Base-by-base conservation (phyloP, 148 eudicot genomes). In the Oxyria digyna region DNA sequence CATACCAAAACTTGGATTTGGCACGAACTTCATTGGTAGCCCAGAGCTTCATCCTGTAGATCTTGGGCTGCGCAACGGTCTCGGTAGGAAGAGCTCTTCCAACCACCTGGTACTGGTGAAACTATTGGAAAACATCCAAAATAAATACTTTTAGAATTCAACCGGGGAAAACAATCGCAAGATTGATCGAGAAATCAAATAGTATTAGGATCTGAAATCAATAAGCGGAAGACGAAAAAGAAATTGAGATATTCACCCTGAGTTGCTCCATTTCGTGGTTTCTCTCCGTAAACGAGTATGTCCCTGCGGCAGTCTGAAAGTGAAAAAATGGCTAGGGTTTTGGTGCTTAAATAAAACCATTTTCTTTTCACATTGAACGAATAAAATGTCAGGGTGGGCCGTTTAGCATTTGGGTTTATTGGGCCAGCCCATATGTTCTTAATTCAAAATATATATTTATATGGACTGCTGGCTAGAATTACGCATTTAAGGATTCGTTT, bases 31-130 rank as follows among this genome's bases (percentile, higher is more conserved):
- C 96, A 75, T 91, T 91, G 32, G 92, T 89, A 24, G 91, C 93
- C 96, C 97, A 91, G 0, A 91, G 86, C 83, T 92, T 92, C 97
- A 92, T 92, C 21, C 97, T 75, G 74, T 84, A 92, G 77, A 92
- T 92, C 84, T 89, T 92, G 17, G 97, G 97, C 2, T 82, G 84
- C 74, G 79, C 84, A 71, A 84, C 96, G 0, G 68, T 77, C 70
- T 85, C 96, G 55, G 96, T 76, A 3, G 97, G 96, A 14, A 92
- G 79, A 79, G 80, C 94, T 73, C 97, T 81, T 3, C 97, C 97
- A 0, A 89, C 96, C 18, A 92, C 91, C 77, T 92, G 96, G 78
- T 81, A 89, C 80, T 89, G 96, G 74, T 89, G 97, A 73, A 84
- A 82, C 97, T 92, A 79, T 68, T 35, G 3, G 31, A 57, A 33